Evolutionary conservation across 768 basidiomycete species (phyloP).

Genomic region (Asterophora lycoperdoides): DNA sequence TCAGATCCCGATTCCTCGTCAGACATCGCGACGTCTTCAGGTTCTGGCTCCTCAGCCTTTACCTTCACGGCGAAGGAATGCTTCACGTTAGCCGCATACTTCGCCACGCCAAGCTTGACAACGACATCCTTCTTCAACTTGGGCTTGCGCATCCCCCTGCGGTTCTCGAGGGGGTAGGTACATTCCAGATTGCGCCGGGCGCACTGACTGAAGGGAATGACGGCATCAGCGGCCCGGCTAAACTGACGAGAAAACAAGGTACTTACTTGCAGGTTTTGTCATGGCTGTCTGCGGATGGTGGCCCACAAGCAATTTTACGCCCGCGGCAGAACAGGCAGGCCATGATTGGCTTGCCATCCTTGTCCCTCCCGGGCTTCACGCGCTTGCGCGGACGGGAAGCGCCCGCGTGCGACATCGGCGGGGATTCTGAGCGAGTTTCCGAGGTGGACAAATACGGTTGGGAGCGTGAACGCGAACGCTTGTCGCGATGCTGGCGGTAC

Average conservation of each 20-base stretch:
- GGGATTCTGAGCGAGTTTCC: neutral
- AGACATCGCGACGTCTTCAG: neutral
- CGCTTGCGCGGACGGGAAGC: neutral
- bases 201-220: conserved; percentile 3
- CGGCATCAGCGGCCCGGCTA: neutral
- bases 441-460: neutral
- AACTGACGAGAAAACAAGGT: neutral
- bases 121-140: neutral
- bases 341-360: conserved; percentile 35
- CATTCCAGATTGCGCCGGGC: conserved; percentile 3
- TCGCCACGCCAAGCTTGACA: neutral
- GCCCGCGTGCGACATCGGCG: conserved; percentile 1
- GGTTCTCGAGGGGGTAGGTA: conserved; percentile 9
- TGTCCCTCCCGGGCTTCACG: neutral
- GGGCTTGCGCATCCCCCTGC: conserved; percentile 6
- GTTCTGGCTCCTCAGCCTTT: neutral
- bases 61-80: neutral
- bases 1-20: neutral
- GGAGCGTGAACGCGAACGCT: conserved; percentile 3
- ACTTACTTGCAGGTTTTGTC: conserved; percentile 50
- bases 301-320: conserved; percentile 50
- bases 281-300: conserved; percentile 32
- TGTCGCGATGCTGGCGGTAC: neutral
- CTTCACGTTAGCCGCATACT: neutral
- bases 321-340: conserved; percentile 49